These are phyloP conservation scores for Passiflora organensis DNA, from an alignment of 345 rosid genomes.

Conservation along the genomic window DNA sequence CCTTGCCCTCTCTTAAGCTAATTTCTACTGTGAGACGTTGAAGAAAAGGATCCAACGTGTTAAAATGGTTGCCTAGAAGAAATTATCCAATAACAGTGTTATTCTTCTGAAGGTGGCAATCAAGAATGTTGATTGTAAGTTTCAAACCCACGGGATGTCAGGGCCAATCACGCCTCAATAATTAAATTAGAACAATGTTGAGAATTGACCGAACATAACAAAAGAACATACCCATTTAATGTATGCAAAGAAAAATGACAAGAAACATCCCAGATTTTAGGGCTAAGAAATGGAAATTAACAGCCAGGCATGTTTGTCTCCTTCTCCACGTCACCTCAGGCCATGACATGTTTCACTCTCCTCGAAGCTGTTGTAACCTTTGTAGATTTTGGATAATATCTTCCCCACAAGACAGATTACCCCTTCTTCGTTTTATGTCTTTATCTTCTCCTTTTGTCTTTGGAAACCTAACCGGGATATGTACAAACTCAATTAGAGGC, in stretches of 20 bases:
- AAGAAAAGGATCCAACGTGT: no score
- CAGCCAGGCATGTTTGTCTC: slow-evolving; percentile 33
- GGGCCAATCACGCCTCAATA: neutral
- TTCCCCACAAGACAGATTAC: neutral
- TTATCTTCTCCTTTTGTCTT: slow-evolving; percentile 6
- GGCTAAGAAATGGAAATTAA: slow-evolving; percentile 17
- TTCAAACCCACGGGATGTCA: no score
- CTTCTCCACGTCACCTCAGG: slow-evolving; percentile 15
- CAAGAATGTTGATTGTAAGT: no score
- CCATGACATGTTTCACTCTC: neutral
- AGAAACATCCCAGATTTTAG: slow-evolving; percentile 25
- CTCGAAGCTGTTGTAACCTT: slow-evolving; percentile 7
- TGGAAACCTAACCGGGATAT: no score
- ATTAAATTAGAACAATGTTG: neutral
- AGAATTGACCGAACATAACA: slow-evolving; percentile 29
- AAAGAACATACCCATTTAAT: slow-evolving; percentile 21
- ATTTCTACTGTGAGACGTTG: no score
- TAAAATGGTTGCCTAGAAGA: no score
- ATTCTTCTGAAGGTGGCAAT: no score
- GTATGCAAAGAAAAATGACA: slow-evolving; percentile 26
- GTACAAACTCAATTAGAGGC: no score
- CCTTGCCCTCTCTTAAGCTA: no score
- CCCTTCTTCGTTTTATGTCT: slow-evolving; percentile 10
- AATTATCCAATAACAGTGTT: no score
- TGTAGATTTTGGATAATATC: slow-evolving; percentile 12